Evolutionary conservation across 306 rosid genomes (phyloP), one percentile per base, ranked within the genome.

Genomic region (Coriaria nepalensis): DNA sequence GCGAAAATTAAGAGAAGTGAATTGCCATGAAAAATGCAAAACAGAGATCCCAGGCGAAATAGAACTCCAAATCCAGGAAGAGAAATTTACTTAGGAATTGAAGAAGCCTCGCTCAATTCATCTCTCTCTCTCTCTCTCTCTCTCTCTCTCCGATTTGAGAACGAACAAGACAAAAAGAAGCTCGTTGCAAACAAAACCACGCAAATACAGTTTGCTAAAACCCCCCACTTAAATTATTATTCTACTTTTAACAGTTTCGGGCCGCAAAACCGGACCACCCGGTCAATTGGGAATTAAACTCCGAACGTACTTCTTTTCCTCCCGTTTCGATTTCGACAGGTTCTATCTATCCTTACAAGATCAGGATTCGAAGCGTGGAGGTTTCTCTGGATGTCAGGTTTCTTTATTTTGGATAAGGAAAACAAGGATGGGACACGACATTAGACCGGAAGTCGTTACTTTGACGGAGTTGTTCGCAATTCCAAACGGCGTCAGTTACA

Each of bases 361-460:
- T 47, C n/a, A 50, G 43, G 45, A 50, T 35, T 2, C 44, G 79
- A 62, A 93, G 81, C 85, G 86, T 81, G 85, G 61, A 40, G 7
- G 8, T 33, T 7, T 34, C 32, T 49, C 10, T 13, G 8, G 29
- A 20, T 20, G 3, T 20, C 29, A 20, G 29, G 29, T 20, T 3
- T 20, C 29, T 20, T 20, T 20, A 20, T 3, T 20, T 20, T 20
- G 29, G 29, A 20, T 20, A 20, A 20, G 29, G 29, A 20, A 20
- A 20, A 20, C 3, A 20, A 20, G 29, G 29, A 20, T 20, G 29
- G 29, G 29, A 20, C 29, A 20, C 29, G n/a, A n/a, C n/a, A n/a
- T n/a, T n/a, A n/a, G n/a, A n/a, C n/a, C n/a, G 3, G 29, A 20
- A 20, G 29, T 20, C 29, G 2, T 20, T 20, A 20, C 29, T 20